Evolutionary conservation across 2,329 filamentous ascomycete species (phyloP).

Genomic region (Gnomoniopsis sp.): DNA sequence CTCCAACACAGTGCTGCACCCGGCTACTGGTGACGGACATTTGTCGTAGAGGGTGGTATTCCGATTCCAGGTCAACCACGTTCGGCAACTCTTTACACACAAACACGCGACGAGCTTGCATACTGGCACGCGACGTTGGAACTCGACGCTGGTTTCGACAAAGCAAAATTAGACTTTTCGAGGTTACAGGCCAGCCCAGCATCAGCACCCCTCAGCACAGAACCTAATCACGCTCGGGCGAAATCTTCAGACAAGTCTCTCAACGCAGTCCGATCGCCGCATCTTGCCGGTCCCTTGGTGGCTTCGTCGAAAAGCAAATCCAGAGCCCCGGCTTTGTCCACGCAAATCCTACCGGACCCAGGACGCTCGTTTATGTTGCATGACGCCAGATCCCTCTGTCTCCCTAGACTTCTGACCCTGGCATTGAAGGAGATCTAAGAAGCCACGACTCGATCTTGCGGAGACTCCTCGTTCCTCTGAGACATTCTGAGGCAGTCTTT

Average conservation of each 20-base stretch:
- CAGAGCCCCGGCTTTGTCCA: neutral
- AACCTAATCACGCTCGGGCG: neutral
- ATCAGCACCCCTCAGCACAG: neutral
- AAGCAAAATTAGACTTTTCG: neutral
- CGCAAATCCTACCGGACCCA: neutral
- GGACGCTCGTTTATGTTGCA: neutral
- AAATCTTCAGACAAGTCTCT: neutral
- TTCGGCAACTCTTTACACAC: neutral
- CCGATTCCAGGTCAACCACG: neutral
- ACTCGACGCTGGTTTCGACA: neutral
- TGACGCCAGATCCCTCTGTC: neutral
- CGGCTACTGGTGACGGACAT: neutral
- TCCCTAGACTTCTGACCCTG: neutral
- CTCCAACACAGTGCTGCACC: neutral
- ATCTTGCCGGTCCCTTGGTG: slow-evolving; percentile 2
- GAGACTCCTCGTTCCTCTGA: neutral
- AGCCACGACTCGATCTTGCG: neutral
- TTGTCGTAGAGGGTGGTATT: neutral
- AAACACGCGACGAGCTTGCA: neutral
- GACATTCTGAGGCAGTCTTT: neutral
- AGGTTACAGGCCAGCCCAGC: neutral
- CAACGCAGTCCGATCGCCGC: neutral
- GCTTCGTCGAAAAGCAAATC: slow-evolving; percentile 10
- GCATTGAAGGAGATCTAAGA: neutral
- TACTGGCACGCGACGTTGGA: neutral